phyloP scores from a whole-genome alignment of 495 filamentous ascomycete genomes.

The Cercophora newfieldiana region DNA sequence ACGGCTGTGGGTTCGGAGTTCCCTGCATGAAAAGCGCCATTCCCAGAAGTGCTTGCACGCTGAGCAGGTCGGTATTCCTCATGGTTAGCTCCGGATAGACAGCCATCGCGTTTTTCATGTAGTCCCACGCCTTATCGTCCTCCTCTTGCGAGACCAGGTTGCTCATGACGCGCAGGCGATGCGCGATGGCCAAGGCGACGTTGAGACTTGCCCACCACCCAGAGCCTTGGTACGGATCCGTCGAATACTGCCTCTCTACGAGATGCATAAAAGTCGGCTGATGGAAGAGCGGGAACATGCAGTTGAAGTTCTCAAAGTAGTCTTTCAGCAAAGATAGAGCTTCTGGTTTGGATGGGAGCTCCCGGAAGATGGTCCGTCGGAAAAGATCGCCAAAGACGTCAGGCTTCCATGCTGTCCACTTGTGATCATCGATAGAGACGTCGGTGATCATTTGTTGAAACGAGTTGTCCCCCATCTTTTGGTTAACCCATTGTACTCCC shows the following conservation, averaged over 20 bases:
- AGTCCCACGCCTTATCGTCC: constrained; percentile 89
- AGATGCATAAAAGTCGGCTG: constrained; percentile 98
- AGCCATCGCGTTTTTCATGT: constrained; percentile 94
- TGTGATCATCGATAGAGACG: constrained; percentile 78
- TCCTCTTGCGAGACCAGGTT: constrained; percentile 87
- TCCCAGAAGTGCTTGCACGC: constrained; percentile 93
- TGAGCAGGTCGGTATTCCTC: constrained; percentile 92
- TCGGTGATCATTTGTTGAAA: constrained; percentile 96
- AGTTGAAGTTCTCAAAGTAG: constrained; percentile 97
- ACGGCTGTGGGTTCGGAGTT: constrained; percentile 93
- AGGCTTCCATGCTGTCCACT: constrained; percentile 95
- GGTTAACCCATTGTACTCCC: constrained; percentile 97
- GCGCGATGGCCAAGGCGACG: constrained; percentile 86
- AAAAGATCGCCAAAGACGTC: constrained; percentile 96
- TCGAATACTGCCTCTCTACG: constrained; percentile 88
- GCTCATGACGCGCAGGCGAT: constrained; percentile 92
- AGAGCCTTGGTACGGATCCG: constrained; percentile 89
- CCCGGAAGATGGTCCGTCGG: constrained; percentile 76
- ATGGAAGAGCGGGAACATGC: constrained; percentile 96
- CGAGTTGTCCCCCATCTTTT: constrained; percentile 90
- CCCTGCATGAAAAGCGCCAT: constrained; percentile 97
- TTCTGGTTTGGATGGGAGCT: constrained; percentile 77
- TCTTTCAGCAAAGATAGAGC: constrained; percentile 82
- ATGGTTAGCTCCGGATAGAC: constrained; percentile 90
- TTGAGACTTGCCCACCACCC: constrained; percentile 99